These are phyloP conservation scores for Solanum pennellii DNA, from an alignment of 257 asterid genomes.

Conservation along the genomic window DNA sequence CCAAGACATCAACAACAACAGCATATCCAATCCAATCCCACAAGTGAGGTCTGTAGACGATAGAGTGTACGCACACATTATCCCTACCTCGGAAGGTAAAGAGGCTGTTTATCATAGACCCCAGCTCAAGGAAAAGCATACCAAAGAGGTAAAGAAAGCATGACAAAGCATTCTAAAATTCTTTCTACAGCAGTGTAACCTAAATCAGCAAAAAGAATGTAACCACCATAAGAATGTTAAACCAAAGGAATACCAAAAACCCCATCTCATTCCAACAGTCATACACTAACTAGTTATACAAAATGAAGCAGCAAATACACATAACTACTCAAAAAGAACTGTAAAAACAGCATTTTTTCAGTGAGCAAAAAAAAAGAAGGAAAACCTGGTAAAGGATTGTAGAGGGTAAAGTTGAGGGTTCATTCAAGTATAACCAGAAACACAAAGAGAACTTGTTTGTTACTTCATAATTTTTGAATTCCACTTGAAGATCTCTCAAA, in stretches of 20 bases:
- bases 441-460: constrained; percentile 43
- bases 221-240: neutral
- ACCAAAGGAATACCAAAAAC: neutral
- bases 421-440: constrained; percentile 71
- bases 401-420: constrained; percentile 35
- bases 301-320: neutral
- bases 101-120: neutral
- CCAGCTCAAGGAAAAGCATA: neutral
- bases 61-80: neutral
- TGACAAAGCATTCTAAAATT: neutral
- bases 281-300: neutral
- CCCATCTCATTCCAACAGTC: neutral
- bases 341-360: neutral
- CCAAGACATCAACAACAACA: neutral
- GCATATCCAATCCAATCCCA: neutral
- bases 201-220: neutral
- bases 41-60: neutral
- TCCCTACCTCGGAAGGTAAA: neutral
- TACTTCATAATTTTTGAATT: constrained; percentile 22
- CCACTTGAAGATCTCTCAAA: constrained; percentile 54
- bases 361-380: neutral
- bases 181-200: neutral
- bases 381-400: constrained; percentile 65
- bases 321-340: neutral
- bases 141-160: neutral